Evolutionary conservation across 225 moss, liverwort and hornwort species (phyloP), one percentile per base, ranked within the genome.

Genomic region (Marchantia polymorpha): DNA sequence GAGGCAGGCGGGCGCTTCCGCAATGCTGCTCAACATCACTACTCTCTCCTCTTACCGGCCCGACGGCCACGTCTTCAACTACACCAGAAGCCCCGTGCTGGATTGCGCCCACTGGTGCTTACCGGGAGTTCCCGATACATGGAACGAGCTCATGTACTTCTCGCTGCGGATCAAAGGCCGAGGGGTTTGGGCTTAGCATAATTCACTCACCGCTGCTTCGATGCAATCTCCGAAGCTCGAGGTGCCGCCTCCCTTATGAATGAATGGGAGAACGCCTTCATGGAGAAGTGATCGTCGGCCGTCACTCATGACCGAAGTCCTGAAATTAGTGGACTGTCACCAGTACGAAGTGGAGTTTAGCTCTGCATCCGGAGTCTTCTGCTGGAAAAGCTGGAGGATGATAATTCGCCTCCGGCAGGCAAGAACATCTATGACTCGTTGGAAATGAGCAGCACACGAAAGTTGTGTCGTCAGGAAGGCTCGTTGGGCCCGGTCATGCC

Each of bases 91-190:
- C 26, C 17, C 52, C 29, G 19, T 52, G 2, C 5, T 84, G 60
- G 87, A 88, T 81, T 79, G 81, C 60, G 58, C 81, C n/a, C 87
- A 88, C 64, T 88, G 87, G 87, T 88, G 87, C 73, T 80, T 87
- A 26, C 87, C 87, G 47, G 87, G 87, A 81, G 87, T 88, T 82
- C 87, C 87, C 52, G 87, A 88, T 58, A 84, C 81, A 16, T 88
- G 87, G 84, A 88, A 88, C 64, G 85, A 88, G 81, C 81, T 88
- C 54, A 74, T 88, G 50, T 88, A 88, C 68, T 80, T 74, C 64
- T 85, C 87, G 69, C 83, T 88, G 78, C 51, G 83, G 20, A 29
- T 71, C 10, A 78, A 83, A 67, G 85, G 83, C 55, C 68, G 78
- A 74, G 85, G 85, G 25, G 70, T 64, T n/a, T 88, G 85, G 87